A percentile compares a stretch with the other conserved stretches of the same genome.
Conservation (phyloP, 192 early-diverging fungal species). For the Backusella australiensis region DNA sequence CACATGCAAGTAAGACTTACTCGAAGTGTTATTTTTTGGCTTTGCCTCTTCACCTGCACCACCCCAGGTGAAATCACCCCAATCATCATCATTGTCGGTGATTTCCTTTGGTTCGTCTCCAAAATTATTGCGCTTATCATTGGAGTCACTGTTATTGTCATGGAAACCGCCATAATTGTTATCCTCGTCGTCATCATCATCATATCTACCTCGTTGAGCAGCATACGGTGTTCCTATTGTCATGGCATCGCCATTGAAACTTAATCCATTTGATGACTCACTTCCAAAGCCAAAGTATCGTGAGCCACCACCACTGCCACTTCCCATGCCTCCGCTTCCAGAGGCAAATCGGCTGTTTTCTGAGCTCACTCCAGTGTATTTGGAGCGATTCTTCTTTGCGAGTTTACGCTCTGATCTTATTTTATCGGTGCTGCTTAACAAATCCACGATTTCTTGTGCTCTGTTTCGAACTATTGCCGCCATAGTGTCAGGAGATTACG, state of each 20-base stretch:
- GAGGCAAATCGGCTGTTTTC: constrained; percentile 49
- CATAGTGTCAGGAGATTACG: background rate
- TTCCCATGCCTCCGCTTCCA: constrained; percentile 33
- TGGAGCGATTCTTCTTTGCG: constrained; percentile 84
- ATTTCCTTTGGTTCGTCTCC: background rate
- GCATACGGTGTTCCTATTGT: constrained; percentile 42
- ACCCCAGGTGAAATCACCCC: constrained; percentile 69
- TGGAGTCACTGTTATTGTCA: constrained; percentile 17
- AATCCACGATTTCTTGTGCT: constrained; percentile 86
- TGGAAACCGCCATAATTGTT: constrained; percentile 12
- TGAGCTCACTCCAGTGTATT: constrained; percentile 79
- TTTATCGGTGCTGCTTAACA: constrained; percentile 75
- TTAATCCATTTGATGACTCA: constrained; percentile 42
- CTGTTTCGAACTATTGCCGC: constrained; percentile 69
- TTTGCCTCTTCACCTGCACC: constrained; percentile 17
- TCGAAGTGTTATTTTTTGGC: background rate
- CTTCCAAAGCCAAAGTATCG: constrained; percentile 64
- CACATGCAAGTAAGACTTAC: background rate
- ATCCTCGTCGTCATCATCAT: constrained; percentile 16
- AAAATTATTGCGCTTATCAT: constrained; percentile 1
- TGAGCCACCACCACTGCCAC: constrained; percentile 18
- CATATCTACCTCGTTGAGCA: background rate
- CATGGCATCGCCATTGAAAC: constrained; percentile 37
- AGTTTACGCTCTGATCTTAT: constrained; percentile 86
- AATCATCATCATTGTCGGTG: constrained; percentile 60